Percentiles rank a stretch among this genome's conserved stretches.
phyloP scores from a whole-genome alignment of 2,329 filamentous ascomycete species.

The Aspergillus ochraceoroseus region DNA sequence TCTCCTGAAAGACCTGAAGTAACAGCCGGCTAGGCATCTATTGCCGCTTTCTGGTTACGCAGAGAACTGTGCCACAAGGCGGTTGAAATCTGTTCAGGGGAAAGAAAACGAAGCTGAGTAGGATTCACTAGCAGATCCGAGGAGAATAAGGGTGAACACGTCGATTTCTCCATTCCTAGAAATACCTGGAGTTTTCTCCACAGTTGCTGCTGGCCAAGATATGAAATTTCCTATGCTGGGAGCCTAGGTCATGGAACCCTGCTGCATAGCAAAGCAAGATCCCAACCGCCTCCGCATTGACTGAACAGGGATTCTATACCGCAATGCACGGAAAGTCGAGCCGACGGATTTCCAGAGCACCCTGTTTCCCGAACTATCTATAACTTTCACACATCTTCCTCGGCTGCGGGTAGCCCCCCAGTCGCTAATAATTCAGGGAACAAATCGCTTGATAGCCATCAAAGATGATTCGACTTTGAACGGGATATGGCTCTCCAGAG shows the following conservation, averaged over 20 bases:
- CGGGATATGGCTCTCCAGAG: neutral
- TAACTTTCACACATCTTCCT: neutral
- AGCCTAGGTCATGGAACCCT: slow-evolving; percentile 4
- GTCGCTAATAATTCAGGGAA: slow-evolving; percentile 5
- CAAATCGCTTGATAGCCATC: neutral
- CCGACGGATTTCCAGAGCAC: no score
- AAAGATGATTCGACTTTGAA: slow-evolving; percentile 1
- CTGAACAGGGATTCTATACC: slow-evolving; percentile 8
- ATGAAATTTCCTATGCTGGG: slow-evolving; percentile 3
- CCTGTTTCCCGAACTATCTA: neutral
- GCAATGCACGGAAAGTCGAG: neutral
- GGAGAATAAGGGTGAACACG: no score
- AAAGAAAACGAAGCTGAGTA: neutral
- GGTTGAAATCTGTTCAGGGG: neutral
- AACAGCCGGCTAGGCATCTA: slow-evolving; percentile 7
- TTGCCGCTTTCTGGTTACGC: slow-evolving; percentile 4
- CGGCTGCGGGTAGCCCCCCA: slow-evolving; percentile 11
- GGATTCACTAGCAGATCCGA: neutral
- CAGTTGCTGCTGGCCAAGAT: neutral
- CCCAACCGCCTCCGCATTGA: slow-evolving; percentile 9
- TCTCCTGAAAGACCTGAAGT: neutral
- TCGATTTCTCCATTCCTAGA: no score
- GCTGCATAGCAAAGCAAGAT: slow-evolving; percentile 6
- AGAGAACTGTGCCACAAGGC: neutral
- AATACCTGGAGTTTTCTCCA: no score